Conservation (phyloP, 2,329 filamentous ascomycete species). For the Pseudopithomyces maydicus region DNA sequence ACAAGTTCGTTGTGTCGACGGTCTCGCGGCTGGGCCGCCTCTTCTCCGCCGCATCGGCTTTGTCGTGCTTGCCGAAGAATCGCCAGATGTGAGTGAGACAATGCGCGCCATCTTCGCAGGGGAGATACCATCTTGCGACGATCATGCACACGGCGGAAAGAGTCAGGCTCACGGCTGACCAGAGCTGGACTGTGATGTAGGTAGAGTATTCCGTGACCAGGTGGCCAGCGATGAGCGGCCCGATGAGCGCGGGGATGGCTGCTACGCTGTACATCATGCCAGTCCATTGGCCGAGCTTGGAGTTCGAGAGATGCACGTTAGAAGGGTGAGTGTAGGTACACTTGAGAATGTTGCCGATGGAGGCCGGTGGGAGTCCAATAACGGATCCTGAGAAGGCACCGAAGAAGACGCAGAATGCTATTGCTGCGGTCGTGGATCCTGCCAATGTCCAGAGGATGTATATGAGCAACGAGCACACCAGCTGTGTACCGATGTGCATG, state of each 20-base stretch:
- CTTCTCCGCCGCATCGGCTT: conserved; percentile 6
- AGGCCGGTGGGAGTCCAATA: conserved; percentile 57
- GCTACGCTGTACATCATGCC: conserved; percentile 59
- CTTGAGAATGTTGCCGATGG: conserved; percentile 52
- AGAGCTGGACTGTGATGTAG: conserved; percentile 54
- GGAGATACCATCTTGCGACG: conserved; percentile 36
- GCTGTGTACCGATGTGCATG: conserved; percentile 51
- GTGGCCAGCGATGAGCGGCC: conserved; percentile 55
- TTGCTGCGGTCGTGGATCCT: conserved; percentile 42
- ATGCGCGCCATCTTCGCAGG: conserved; percentile 33
- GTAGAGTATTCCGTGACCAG: conserved; percentile 48
- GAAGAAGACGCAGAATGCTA: conserved; percentile 56
- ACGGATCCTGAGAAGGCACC: conserved; percentile 56
- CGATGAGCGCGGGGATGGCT: conserved; percentile 51
- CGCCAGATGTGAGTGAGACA: conserved; percentile 21
- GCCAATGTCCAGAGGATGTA: conserved; percentile 52
- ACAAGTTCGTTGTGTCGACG: conserved; percentile 14
- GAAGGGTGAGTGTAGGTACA: conserved; percentile 39
- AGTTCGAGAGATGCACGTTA: conserved; percentile 30
- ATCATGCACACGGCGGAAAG: conserved; percentile 50
- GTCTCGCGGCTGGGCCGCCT: conserved; percentile 8
- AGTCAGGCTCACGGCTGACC: conserved; percentile 51
- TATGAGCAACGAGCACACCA: conserved; percentile 49
- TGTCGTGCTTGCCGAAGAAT: conserved; percentile 19
- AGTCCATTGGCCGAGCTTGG: conserved; percentile 57